A percentile compares a stretch with the other conserved stretches of the same genome.
These are phyloP conservation scores for Starmerella sirachaensis DNA, from an alignment of 805 yeast species.

Conservation along the genomic window DNA sequence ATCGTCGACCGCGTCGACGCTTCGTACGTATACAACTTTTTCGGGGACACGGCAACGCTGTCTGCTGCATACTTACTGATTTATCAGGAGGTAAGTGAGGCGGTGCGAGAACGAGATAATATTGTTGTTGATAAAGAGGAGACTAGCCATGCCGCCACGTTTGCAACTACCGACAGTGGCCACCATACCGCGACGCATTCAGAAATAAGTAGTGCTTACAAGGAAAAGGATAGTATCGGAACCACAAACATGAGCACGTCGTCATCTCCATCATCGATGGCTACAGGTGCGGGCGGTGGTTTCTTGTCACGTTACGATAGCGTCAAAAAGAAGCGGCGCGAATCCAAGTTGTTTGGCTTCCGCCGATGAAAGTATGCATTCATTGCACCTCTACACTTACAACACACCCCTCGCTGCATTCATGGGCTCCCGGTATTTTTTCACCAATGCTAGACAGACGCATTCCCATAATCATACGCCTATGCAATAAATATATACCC, in stretches of 20 bases:
- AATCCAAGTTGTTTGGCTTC: conserved; percentile 5
- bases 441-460: too few relatives aligned
- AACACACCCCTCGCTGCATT: too few relatives aligned
- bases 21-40: conserved; percentile 66
- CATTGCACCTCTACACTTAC: too few relatives aligned
- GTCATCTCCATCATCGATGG: conserved; percentile 6
- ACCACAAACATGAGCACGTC: background rate
- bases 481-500: too few relatives aligned
- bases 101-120: conserved; percentile 13
- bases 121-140: conserved; percentile 1
- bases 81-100: conserved; percentile 44
- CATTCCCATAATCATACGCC: too few relatives aligned
- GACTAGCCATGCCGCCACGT: background rate
- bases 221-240: background rate
- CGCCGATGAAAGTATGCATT: too few relatives aligned
- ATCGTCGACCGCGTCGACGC: conserved; percentile 83
- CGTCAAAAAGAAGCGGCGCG: conserved; percentile 6
- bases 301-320: conserved; percentile 5
- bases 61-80: conserved; percentile 87
- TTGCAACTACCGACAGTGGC: background rate
- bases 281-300: conserved; percentile 1
- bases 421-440: too few relatives aligned
- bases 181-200: background rate
- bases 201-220: background rate
- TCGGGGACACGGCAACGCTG: conserved; percentile 77